A percentile compares a stretch with the other conserved stretches of the same genome.
These are phyloP conservation scores for Lachancea cidri DNA, from an alignment of 805 yeast species.

Conservation along the genomic window DNA sequence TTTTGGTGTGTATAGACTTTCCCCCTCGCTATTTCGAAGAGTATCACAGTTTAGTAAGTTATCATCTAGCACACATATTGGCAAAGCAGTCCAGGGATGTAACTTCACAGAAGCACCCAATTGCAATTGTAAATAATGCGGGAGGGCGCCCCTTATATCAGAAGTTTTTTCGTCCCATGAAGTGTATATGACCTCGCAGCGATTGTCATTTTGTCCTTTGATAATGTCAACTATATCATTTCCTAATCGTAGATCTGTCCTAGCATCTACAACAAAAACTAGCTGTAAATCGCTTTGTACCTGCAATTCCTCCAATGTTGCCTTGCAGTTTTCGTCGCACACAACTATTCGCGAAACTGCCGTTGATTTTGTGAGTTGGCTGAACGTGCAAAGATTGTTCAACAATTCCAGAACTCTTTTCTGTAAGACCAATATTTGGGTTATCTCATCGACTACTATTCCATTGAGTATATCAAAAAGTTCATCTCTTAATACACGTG, in stretches of 20 bases:
- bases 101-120: neutral
- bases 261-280: slow-evolving; percentile 25
- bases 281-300: slow-evolving; percentile 10
- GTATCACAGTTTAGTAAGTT: slow-evolving; percentile 21
- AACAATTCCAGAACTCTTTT: slow-evolving; percentile 17
- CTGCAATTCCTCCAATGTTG: slow-evolving; percentile 15
- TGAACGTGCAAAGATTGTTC: slow-evolving; percentile 23
- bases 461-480: slow-evolving; percentile 16
- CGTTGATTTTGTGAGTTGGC: slow-evolving; percentile 24
- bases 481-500: slow-evolving; percentile 10
- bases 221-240: slow-evolving; percentile 8
- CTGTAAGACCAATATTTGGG: slow-evolving; percentile 21
- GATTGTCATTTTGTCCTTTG: neutral
- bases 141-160: slow-evolving; percentile 9
- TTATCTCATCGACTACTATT: slow-evolving; percentile 12
- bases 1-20: slow-evolving; percentile 24
- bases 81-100: slow-evolving; percentile 21
- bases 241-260: slow-evolving; percentile 21
- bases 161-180: slow-evolving; percentile 7
- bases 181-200: slow-evolving; percentile 1
- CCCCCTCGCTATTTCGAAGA: slow-evolving; percentile 21
- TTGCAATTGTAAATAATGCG: slow-evolving; percentile 19
- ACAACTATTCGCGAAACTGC: slow-evolving; percentile 25
- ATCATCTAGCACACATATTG: slow-evolving; percentile 26
- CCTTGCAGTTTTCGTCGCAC: slow-evolving; percentile 16